Evolutionary conservation across 2,329 filamentous ascomycete genomes (phyloP).

Genomic region (Talaromyces atroroseus): DNA sequence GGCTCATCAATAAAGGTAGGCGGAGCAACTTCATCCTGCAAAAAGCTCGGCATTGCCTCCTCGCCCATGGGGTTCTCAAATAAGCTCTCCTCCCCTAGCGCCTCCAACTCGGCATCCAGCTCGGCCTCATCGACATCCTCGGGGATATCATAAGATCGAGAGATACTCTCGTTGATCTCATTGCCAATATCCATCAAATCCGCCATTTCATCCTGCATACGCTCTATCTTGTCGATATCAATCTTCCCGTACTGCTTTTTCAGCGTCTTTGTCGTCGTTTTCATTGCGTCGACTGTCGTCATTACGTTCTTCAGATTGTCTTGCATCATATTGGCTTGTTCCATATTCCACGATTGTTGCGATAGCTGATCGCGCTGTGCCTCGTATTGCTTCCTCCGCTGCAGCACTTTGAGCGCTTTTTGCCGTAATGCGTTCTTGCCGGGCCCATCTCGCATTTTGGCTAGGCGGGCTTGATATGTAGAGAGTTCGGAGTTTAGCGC

Average conservation of each 20-base stretch:
- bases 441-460: constrained; percentile 91
- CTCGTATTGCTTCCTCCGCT: constrained; percentile 92
- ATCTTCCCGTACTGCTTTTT: constrained; percentile 95
- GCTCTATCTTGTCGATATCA: constrained; percentile 94
- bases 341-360: constrained; percentile 97
- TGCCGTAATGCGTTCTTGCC: constrained; percentile 89
- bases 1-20: constrained; percentile 89
- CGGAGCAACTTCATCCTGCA: constrained; percentile 80
- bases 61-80: constrained; percentile 59
- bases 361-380: constrained; percentile 88
- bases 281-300: constrained; percentile 96
- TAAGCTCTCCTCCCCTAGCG: constrained; percentile 88
- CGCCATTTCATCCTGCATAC: constrained; percentile 97
- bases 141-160: constrained; percentile 85
- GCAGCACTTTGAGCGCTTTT: constrained; percentile 89
- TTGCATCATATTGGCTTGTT: constrained; percentile 96
- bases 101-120: constrained; percentile 92
- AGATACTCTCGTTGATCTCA: constrained; percentile 94
- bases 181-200: constrained; percentile 96
- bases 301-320: constrained; percentile 98
- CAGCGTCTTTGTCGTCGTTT: constrained; percentile 90
- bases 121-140: constrained; percentile 97
- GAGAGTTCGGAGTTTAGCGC: constrained; percentile 85
- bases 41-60: constrained; percentile 69
- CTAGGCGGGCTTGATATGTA: constrained; percentile 79